Evolutionary conservation across 257 asterid species (phyloP).

Genomic region (Solanum ossicruentum): DNA sequence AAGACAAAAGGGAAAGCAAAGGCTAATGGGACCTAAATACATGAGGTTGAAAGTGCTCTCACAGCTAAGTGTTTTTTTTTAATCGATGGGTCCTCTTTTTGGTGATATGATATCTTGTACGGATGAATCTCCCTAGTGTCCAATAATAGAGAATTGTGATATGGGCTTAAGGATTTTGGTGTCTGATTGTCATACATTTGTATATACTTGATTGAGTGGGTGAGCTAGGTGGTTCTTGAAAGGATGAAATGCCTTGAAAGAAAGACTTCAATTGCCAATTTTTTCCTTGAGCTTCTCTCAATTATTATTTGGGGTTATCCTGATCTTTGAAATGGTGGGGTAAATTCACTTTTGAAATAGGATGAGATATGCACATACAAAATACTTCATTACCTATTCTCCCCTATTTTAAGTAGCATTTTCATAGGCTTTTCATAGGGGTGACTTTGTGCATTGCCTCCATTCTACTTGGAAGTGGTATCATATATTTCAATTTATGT

Average conservation of each 20-base stretch:
- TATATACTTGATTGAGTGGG: neutral
- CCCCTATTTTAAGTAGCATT: neutral
- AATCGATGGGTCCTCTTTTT: slow-evolving; percentile 5
- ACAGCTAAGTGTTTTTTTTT: slow-evolving; percentile 2
- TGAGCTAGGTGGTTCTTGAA: neutral
- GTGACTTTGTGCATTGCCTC: neutral
- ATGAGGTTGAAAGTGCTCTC: neutral
- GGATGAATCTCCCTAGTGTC: neutral
- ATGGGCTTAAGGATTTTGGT: slow-evolving; percentile 4
- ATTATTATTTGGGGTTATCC: neutral
- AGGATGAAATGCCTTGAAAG: neutral
- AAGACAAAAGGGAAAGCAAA: neutral
- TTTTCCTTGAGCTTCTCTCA: neutral
- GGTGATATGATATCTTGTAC: slow-evolving; percentile 13
- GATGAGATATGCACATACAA: neutral
- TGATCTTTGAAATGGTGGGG: neutral
- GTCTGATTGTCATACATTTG: slow-evolving; percentile 4
- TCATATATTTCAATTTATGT: no score
- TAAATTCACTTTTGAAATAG: neutral
- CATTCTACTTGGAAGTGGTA: neutral
- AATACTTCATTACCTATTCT: neutral
- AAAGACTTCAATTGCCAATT: neutral
- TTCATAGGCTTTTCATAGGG: neutral
- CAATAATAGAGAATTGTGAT: neutral
- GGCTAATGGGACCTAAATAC: neutral